phyloP scores from a whole-genome alignment of 495 filamentous ascomycete species.

The Apodospora peruviana region DNA sequence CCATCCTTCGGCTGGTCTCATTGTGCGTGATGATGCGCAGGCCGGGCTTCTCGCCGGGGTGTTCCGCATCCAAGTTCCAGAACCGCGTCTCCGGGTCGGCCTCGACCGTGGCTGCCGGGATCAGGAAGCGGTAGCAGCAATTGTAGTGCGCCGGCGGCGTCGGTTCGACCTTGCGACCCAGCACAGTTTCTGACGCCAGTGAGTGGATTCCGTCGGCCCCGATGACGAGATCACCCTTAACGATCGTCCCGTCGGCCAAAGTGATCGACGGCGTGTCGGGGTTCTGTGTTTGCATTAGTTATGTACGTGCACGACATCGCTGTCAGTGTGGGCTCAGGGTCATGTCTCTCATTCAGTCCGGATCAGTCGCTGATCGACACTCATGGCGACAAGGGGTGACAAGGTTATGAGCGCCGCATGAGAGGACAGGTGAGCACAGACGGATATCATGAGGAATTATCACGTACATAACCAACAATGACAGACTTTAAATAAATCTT shows the following conservation, averaged over 20 bases:
- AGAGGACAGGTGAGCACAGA: neutral
- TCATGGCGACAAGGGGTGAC: neutral
- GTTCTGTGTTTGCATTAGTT: neutral
- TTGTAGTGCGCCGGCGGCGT: conserved; percentile 17
- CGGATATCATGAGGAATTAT: conserved; percentile 13
- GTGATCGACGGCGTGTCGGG: conserved; percentile 9
- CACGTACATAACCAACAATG: conserved; percentile 20
- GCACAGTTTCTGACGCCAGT: conserved; percentile 14
- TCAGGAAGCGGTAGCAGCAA: conserved; percentile 40
- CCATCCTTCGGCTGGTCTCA: conserved; percentile 22
- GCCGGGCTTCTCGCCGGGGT: conserved; percentile 20
- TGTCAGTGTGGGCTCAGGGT: too few species aligned
- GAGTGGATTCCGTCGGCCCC: conserved; percentile 47
- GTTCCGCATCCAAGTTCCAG: conserved; percentile 20
- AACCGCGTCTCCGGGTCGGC: conserved; percentile 25
- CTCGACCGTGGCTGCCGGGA: conserved; percentile 29
- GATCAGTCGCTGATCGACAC: too few species aligned
- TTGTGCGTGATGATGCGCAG: conserved; percentile 6
- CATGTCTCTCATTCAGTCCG: too few species aligned
- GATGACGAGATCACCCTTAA: conserved; percentile 39
- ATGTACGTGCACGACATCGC: too few species aligned
- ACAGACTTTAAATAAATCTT: conserved; percentile 21
- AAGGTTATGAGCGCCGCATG: neutral
- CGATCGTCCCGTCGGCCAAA: conserved; percentile 29
- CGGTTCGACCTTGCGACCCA: conserved; percentile 18